These are phyloP conservation scores for Chlorella sp. DNA, from an alignment of 139 green algal species.

Conservation along the genomic window DNA sequence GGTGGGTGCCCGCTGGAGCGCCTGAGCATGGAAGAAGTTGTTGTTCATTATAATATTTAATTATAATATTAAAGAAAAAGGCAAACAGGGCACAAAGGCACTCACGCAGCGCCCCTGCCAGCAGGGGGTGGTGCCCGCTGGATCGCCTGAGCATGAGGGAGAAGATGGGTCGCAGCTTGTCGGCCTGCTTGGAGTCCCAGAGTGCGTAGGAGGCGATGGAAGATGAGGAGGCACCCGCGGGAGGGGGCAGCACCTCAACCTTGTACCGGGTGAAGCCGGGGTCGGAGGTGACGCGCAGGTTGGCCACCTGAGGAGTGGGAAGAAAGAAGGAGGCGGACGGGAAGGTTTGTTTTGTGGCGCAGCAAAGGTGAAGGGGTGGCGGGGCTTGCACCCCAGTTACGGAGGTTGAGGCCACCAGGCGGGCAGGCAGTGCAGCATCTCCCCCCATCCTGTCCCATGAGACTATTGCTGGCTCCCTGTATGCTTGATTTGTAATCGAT, in stretches of 20 bases:
- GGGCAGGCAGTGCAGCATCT: too few relatives aligned
- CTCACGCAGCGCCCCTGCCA: conserved; percentile 83
- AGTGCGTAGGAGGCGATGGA: conserved; percentile 8
- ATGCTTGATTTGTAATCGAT: too few relatives aligned
- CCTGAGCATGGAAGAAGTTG: conserved; percentile 88
- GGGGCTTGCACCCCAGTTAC: too few relatives aligned
- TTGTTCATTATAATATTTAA: too few relatives aligned
- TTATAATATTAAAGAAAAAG: too few relatives aligned
- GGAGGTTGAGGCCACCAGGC: too few relatives aligned
- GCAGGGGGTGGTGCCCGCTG: conserved; percentile 85
- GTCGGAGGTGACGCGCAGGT: conserved; percentile 52
- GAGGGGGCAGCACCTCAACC: conserved; percentile 50
- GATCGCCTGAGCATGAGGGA: conserved; percentile 84
- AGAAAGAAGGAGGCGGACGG: background rate
- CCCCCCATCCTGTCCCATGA: too few relatives aligned
- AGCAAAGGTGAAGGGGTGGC: too few relatives aligned
- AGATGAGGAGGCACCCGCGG: background rate
- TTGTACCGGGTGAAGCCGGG: conserved; percentile 53
- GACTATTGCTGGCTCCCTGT: too few relatives aligned
- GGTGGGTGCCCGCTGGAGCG: conserved; percentile 82
- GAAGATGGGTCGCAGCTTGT: conserved; percentile 87
- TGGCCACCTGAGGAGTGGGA: conserved; percentile 55
- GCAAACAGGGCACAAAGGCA: too few relatives aligned
- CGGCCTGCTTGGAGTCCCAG: conserved; percentile 42
- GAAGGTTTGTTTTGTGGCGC: too few relatives aligned